Base-by-base conservation (phyloP, 345 rosid species). In the Pugionium cornutum region DNA sequence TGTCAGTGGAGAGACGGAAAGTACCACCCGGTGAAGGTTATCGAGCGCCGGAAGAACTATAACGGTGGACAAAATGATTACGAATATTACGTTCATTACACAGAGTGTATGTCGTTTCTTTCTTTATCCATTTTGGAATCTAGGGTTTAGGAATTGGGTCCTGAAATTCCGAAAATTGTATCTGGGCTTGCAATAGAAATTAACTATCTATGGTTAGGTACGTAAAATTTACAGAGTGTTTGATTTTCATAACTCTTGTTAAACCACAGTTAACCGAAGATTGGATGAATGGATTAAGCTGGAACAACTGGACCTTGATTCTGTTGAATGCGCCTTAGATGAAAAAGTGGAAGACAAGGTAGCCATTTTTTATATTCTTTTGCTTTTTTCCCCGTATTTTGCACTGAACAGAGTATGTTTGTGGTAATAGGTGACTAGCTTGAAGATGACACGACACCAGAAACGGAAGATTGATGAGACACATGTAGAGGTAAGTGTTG, bases 331-430 rank as follows among this genome's bases (percentile, higher is more conserved):
- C 32, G 97, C 89, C 45, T 84, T 94, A 35, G 97, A 90, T 79
- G 99, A 94, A 73, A 94, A 90, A 76, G 96, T 94, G 49, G 99
- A 94, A 65, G 99, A 94, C 66, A 94, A 94, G 99, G 99, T 88
- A 74, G 36, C 57, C 45, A 31, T 51, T 58, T 5, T 27, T 50
- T n/a, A 58, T n/a, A 64, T 36, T 58, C 10, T 66, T 3, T 18
- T 53, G 53, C 11, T 54, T 60, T 48, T 0, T 18, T 47, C 29
- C n/a, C 28, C 2, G 40, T 27, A 2, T 5, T 46, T 36, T 3
- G 35, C 26, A 49, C 9, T 64, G 53, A 66, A n/a, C 33, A 27
- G 48, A 5, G 35, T 37, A 2, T 47, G 30, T 33, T 0, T 72
- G 45, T 28, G 52, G 57, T 45, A 30, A 26, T 68, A 94, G 99